Evolutionary conservation across 176 grass and related monocot genomes (phyloP).

Genomic region (Musa schizocarpa): DNA sequence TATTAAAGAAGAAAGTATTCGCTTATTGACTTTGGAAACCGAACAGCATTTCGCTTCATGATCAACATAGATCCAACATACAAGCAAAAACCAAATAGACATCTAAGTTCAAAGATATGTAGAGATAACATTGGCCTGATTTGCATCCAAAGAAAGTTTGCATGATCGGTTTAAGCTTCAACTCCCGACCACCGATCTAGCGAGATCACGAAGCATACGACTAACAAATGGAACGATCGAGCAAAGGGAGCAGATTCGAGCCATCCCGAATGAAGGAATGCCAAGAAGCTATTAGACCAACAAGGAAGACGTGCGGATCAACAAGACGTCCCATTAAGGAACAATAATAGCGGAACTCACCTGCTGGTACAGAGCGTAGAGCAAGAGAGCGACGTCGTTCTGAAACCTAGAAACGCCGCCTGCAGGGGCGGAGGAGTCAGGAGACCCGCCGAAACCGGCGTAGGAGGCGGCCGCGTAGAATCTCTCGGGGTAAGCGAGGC

Average conservation of each 20-base stretch:
- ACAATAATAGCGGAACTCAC: neutral
- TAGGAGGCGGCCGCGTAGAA: constrained; percentile 16
- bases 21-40: neutral
- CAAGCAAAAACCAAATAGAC: neutral
- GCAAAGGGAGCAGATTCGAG: neutral
- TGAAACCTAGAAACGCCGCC: neutral
- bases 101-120: neutral
- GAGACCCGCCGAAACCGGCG: neutral
- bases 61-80: neutral
- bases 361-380: constrained; percentile 14
- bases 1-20: neutral
- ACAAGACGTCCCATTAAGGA: too few relatives aligned
- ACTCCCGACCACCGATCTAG: neutral
- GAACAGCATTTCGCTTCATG: neutral
- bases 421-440: neutral
- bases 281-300: neutral
- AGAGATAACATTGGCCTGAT: neutral
- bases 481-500: constrained; percentile 13
- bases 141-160: neutral
- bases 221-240: neutral
- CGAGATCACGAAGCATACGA: neutral
- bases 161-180: neutral
- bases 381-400: constrained; percentile 15
- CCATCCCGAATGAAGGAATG: neutral
- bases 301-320: neutral